phyloP scores from a whole-genome alignment of 352 stramenopile genomes.

The Phytophthora quininea region DNA sequence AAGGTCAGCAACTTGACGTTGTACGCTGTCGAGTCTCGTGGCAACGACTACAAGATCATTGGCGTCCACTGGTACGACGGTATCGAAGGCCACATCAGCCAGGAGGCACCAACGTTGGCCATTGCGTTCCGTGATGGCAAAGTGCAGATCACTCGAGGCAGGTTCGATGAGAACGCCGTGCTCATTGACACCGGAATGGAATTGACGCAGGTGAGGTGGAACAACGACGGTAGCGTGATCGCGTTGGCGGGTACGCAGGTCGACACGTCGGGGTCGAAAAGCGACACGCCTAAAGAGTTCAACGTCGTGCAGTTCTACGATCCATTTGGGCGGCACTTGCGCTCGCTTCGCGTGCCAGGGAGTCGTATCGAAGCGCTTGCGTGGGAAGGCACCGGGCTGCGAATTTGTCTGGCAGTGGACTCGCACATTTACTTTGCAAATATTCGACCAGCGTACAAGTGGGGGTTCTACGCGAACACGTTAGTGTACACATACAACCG shows the following conservation, averaged over 20 bases:
- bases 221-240: slow-evolving; percentile 91
- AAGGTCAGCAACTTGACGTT: slow-evolving; percentile 83
- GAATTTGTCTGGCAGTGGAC: slow-evolving; percentile 93
- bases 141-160: slow-evolving; percentile 91
- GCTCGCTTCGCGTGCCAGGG: slow-evolving; percentile 89
- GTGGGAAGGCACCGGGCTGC: slow-evolving; percentile 92
- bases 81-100: slow-evolving; percentile 86
- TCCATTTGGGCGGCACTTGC: slow-evolving; percentile 84
- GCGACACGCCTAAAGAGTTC: slow-evolving; percentile 60
- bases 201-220: slow-evolving; percentile 88
- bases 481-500: slow-evolving; percentile 93
- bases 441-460: slow-evolving; percentile 92
- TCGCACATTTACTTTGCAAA: slow-evolving; percentile 97
- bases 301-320: slow-evolving; percentile 94
- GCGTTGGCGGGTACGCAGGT: slow-evolving; percentile 81
- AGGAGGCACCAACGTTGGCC: slow-evolving; percentile 89
- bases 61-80: slow-evolving; percentile 88
- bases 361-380: slow-evolving; percentile 86
- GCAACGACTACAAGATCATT: slow-evolving; percentile 81
- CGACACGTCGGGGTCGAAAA: slow-evolving; percentile 31
- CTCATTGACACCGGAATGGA: slow-evolving; percentile 93
- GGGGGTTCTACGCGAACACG: slow-evolving; percentile 90
- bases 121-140: slow-evolving; percentile 92
- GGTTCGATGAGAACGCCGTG: slow-evolving; percentile 85
- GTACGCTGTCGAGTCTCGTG: slow-evolving; percentile 68